Base-by-base conservation (phyloP, 164 flowering plant species). In the Vitis rupestris region DNA sequence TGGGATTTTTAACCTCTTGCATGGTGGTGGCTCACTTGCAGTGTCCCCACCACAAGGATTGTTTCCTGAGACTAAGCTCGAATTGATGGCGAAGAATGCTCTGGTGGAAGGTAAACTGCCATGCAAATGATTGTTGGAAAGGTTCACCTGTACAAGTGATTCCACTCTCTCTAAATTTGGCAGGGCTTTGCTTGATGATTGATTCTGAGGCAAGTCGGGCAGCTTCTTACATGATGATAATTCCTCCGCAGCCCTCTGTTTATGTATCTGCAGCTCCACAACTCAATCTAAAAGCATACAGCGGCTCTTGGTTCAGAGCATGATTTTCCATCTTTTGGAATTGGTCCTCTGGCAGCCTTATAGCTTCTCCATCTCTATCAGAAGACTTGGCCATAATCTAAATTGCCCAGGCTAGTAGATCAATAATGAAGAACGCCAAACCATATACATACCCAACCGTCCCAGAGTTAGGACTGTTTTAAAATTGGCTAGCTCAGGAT, bases 391-490 rank as follows among this genome's bases (percentile, higher is more conserved):
- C 94, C 93, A 69, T 88, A 91, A 74, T 93, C 98, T 37, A 93
- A 19, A 19, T 19, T 19, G 23, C 23, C 23, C 0, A 19, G 23
- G 23, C 23, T 19, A 19, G 23, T 19, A 19, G 23, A 19, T 19
- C 23, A 19, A 19, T 19, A 19, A 19, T 19, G 23, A 19, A 19
- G 23, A 19, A 19, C 23, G 23, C 23, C 23, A 19, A 19, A 19
- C 23, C 23, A 19, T 19, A 0, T 19, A 19, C 1, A 76, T 87
- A 91, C 74, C 98, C 82, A 8, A 97, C 95, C 92, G 87, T 81
- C 97, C 92, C 87, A 1, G 97, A 97, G 67, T 89, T 93, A 31
- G 87, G 79, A 10, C 90, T 90, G 49, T 74, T 78, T 10, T 79
- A 77, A 72, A 88, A 87, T 63, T 92, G 92, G 70, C 72, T 72